Percentiles rank a stretch among this genome's conserved stretches.
phyloP scores from a whole-genome alignment of 768 basidiomycete species.

The Termitomyces sp. region DNA sequence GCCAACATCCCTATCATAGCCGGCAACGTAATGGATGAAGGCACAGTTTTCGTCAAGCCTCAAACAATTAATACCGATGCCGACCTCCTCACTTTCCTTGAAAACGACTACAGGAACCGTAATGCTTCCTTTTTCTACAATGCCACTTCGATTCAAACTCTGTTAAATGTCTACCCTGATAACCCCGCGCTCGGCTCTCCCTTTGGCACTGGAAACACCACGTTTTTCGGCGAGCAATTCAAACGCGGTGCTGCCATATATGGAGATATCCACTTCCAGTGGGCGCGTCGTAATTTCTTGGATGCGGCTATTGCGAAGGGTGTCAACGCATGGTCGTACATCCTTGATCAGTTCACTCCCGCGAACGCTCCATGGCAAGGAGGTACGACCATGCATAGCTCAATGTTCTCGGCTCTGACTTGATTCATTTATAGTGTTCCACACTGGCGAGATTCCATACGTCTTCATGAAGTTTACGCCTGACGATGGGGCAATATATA shows the following conservation, averaged over 20 bases:
- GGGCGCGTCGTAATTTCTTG: slow-evolving; percentile 14
- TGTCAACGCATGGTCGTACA: slow-evolving; percentile 12
- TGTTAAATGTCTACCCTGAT: slow-evolving; percentile 35
- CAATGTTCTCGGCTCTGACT: not conserved
- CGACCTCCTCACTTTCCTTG: slow-evolving; percentile 15
- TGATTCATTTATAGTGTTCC: slow-evolving; percentile 6
- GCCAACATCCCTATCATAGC: slow-evolving; percentile 16
- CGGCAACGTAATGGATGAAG: slow-evolving; percentile 16
- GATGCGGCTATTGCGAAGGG: slow-evolving; percentile 2
- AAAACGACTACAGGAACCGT: slow-evolving; percentile 16
- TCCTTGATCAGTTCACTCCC: slow-evolving; percentile 10
- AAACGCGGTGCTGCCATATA: slow-evolving; percentile 16
- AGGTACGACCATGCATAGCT: slow-evolving; percentile 1
- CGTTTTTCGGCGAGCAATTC: slow-evolving; percentile 23
- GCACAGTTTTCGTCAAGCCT: slow-evolving; percentile 16
- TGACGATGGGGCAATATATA: slow-evolving; percentile 7
- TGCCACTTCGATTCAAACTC: slow-evolving; percentile 9
- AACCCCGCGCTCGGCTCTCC: slow-evolving; percentile 35
- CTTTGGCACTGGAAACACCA: slow-evolving; percentile 34
- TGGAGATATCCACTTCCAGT: slow-evolving; percentile 17
- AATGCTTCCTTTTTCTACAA: slow-evolving; percentile 15
- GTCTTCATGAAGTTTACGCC: slow-evolving; percentile 15
- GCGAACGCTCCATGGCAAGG: slow-evolving; percentile 13
- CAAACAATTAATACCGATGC: slow-evolving; percentile 9
- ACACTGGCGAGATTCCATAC: slow-evolving; percentile 15